Evolutionary conservation across 306 rosid genomes (phyloP).

Genomic region (Aeschynomene evenia): DNA sequence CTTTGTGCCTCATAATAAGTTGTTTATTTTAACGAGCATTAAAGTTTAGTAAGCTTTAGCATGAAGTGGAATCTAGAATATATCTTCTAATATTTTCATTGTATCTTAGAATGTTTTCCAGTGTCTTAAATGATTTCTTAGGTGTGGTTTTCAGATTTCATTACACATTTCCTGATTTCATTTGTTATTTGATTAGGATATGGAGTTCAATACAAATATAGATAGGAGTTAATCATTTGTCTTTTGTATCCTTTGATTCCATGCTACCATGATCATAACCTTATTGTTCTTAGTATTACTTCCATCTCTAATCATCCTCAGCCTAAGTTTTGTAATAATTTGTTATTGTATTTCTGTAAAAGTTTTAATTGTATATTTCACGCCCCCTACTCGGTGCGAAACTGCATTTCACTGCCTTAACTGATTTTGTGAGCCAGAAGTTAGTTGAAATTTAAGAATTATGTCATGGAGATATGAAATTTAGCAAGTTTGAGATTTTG

Average conservation of each 20-base stretch:
- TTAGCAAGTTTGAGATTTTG: slow-evolving; percentile 6
- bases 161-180: background rate
- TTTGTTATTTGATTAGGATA: background rate
- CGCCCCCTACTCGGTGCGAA: too few relatives aligned
- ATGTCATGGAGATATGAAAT: slow-evolving; percentile 19
- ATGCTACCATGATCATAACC: background rate
- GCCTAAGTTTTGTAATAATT: too few relatives aligned
- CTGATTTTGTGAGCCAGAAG: background rate
- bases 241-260: background rate
- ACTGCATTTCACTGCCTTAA: background rate
- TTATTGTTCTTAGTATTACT: background rate
- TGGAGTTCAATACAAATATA: background rate
- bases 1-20: background rate
- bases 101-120: background rate
- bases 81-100: background rate
- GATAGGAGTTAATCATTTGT: background rate
- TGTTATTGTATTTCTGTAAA: too few relatives aligned
- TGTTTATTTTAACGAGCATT: background rate
- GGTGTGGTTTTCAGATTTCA: background rate
- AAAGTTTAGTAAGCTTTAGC: background rate
- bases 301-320: background rate
- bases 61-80: background rate
- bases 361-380: too few relatives aligned
- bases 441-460: slow-evolving; percentile 8
- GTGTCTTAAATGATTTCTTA: background rate